A percentile compares a stretch with the other conserved stretches of the same genome.
Evolutionary conservation across 169 alveolate species (phyloP).

Genomic region (Plasmodium gaboni): DNA sequence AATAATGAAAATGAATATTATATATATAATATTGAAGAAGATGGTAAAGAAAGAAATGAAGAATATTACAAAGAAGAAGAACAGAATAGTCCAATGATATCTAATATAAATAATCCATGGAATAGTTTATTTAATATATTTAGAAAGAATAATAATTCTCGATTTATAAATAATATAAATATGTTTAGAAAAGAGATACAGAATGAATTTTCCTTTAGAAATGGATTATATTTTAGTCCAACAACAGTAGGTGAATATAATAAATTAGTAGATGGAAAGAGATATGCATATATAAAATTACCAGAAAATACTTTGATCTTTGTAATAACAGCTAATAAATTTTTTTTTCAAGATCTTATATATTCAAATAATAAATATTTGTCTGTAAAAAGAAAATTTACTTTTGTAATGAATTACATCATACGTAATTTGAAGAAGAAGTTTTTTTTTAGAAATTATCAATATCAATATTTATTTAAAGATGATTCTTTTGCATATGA

Average conservation of each 20-base stretch:
- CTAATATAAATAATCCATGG: conserved; percentile 5
- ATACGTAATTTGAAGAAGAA: conserved; percentile 37
- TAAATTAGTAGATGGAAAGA: conserved; percentile 17
- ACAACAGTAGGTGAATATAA: conserved; percentile 61
- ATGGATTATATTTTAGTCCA: conserved; percentile 40
- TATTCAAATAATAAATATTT: conserved; percentile 46
- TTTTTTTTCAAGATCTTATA: conserved; percentile 59
- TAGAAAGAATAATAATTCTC: not conserved
- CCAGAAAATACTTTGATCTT: conserved; percentile 48
- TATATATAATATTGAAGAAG: not conserved
- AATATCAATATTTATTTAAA: conserved; percentile 57
- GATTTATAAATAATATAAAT: conserved; percentile 1
- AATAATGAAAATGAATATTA: too few species aligned
- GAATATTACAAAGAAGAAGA: not conserved
- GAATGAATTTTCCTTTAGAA: conserved; percentile 53
- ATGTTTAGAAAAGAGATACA: conserved; percentile 44
- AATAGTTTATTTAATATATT: conserved; percentile 9
- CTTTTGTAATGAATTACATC: conserved; percentile 19
- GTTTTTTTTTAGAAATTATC: conserved; percentile 39
- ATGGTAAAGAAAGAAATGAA: conserved; percentile 9
- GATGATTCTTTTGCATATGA: conserved; percentile 49
- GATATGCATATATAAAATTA: conserved; percentile 26
- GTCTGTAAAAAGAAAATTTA: conserved; percentile 42
- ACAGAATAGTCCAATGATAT: not conserved
- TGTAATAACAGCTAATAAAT: conserved; percentile 56